phyloP scores from a whole-genome alignment of 768 basidiomycete genomes.

The Boletus rex-veris region DNA sequence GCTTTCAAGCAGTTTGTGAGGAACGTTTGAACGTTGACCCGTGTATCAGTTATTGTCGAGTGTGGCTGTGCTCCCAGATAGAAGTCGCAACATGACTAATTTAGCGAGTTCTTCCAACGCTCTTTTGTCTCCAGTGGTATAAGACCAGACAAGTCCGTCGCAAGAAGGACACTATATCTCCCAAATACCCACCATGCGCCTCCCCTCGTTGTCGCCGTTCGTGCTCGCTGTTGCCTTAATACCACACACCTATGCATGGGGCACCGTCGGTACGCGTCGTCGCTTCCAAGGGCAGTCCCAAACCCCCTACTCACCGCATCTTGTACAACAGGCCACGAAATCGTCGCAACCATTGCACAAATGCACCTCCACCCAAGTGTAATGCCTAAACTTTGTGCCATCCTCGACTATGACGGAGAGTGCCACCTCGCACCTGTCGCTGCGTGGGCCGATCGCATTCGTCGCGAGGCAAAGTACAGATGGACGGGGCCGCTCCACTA shows the following conservation, averaged over 20 bases:
- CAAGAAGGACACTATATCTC: too few relatives aligned
- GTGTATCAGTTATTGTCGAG: too few relatives aligned
- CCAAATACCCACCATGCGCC: slow-evolving; percentile 23
- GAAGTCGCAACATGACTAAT: not conserved
- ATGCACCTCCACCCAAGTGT: slow-evolving; percentile 80
- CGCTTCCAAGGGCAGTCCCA: slow-evolving; percentile 50
- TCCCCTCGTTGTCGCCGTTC: slow-evolving; percentile 10
- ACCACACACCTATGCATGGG: slow-evolving; percentile 37
- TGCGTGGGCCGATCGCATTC: slow-evolving; percentile 81
- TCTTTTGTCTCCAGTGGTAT: not conserved
- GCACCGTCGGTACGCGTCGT: slow-evolving; percentile 34
- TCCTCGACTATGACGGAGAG: slow-evolving; percentile 52
- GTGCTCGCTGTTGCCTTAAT: slow-evolving; percentile 14
- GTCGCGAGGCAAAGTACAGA: slow-evolving; percentile 47
- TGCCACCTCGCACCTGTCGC: slow-evolving; percentile 85
- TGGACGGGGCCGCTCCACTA: slow-evolving; percentile 80
- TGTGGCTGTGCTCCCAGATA: too few relatives aligned
- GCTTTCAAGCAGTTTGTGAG: too few relatives aligned
- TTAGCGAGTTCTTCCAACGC: not conserved
- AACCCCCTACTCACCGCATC: slow-evolving; percentile 35
- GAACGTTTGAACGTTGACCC: too few relatives aligned
- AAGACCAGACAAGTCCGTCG: too few relatives aligned
- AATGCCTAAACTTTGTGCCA: slow-evolving; percentile 57
- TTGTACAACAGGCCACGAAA: slow-evolving; percentile 67
- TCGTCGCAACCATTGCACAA: slow-evolving; percentile 91